Conservation (phyloP, 2,329 filamentous ascomycete species). For the Aquanectria penicillioides region DNA sequence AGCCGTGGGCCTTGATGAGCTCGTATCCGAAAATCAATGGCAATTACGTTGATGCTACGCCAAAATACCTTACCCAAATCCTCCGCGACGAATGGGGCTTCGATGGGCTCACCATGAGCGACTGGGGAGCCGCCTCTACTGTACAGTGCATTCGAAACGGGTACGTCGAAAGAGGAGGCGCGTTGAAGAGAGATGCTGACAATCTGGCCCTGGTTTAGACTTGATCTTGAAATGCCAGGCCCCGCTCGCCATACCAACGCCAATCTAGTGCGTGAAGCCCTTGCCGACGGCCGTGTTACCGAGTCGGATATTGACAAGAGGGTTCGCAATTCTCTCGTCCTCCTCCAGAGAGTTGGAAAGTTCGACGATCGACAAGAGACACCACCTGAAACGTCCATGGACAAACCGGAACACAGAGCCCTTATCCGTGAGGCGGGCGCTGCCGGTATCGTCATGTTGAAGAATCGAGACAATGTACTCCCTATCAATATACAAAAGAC, state of each 20-base stretch:
- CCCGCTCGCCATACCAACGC: constrained; percentile 34
- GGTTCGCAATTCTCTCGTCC: not conserved
- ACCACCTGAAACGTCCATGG: constrained; percentile 21
- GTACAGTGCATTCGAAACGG: not conserved
- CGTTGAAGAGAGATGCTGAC: too few relatives aligned
- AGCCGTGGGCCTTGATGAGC: constrained; percentile 66
- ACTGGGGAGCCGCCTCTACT: constrained; percentile 20
- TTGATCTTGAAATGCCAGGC: constrained; percentile 46
- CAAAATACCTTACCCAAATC: constrained; percentile 13
- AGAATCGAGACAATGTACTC: constrained; percentile 4
- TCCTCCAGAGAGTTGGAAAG: constrained; percentile 1
- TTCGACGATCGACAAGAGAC: constrained; percentile 3
- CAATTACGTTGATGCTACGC: constrained; percentile 23
- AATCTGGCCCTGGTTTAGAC: not conserved
- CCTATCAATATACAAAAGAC: constrained; percentile 19
- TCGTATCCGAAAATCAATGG: constrained; percentile 61
- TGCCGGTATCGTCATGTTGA: constrained; percentile 19
- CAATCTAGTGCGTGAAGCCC: not conserved
- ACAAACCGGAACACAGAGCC: constrained; percentile 34
- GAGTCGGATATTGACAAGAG: not conserved
- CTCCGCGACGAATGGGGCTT: constrained; percentile 23
- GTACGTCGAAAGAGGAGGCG: too few relatives aligned
- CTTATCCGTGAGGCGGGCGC: constrained; percentile 26
- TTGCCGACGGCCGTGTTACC: not conserved
- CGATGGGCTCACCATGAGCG: constrained; percentile 27